A percentile compares a stretch with the other conserved stretches of the same genome.
phyloP scores from a whole-genome alignment of 2,329 filamentous ascomycete genomes.

The Helotiales sp. region DNA sequence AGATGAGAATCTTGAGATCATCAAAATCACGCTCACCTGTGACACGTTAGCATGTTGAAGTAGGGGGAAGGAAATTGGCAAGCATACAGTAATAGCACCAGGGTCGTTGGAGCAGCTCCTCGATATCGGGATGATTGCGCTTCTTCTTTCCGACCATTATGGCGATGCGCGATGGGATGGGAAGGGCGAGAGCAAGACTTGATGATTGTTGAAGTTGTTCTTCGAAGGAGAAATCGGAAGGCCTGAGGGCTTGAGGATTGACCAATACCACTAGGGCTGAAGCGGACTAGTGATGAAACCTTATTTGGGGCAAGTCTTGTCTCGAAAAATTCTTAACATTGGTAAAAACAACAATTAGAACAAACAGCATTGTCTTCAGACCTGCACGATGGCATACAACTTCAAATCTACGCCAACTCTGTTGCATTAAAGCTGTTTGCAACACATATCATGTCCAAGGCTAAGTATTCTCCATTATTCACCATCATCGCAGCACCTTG shows the following conservation, averaged over 20 bases:
- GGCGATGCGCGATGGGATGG: conserved; percentile 1
- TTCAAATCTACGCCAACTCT: too few relatives aligned
- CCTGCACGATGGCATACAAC: too few relatives aligned
- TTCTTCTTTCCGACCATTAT: conserved; percentile 83
- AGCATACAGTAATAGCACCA: conserved; percentile 95
- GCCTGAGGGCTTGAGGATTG: background rate
- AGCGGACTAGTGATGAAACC: background rate
- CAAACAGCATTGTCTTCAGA: too few relatives aligned
- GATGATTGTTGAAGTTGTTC: conserved; percentile 1
- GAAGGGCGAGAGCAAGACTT: background rate
- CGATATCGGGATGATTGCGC: conserved; percentile 79
- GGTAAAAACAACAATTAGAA: background rate
- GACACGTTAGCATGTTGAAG: conserved; percentile 2
- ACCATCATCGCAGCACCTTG: conserved; percentile 30
- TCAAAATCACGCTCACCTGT: conserved; percentile 91
- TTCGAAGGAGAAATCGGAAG: background rate
- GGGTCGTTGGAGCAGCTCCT: conserved; percentile 82
- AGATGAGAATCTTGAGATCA: conserved; percentile 93
- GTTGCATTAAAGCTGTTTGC: background rate
- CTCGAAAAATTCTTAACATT: background rate
- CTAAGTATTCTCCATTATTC: background rate
- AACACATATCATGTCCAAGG: background rate
- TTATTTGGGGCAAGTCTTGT: background rate
- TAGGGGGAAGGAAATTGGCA: background rate
- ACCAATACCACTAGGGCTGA: background rate